Percentiles rank a stretch among this genome's conserved stretches.
Evolutionary conservation across 805 yeast species (phyloP).

Genomic region (Schizosaccharomyces octosporus): DNA sequence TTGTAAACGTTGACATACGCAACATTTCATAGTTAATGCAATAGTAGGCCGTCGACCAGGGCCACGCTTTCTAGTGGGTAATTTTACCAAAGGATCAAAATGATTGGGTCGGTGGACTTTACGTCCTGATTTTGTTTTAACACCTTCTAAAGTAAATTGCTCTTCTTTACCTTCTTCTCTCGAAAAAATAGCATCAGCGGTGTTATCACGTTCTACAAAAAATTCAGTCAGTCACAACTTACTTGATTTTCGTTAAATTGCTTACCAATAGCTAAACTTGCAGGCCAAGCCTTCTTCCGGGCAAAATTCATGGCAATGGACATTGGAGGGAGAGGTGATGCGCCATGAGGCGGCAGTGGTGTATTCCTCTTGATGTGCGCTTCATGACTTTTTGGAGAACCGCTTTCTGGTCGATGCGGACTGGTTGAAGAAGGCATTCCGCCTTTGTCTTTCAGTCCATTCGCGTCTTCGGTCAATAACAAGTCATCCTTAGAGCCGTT

Average conservation of each 20-base stretch:
- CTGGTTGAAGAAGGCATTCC: not conserved
- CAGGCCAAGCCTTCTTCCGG: not conserved
- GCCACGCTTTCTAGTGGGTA: constrained; percentile 3
- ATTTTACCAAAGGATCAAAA: constrained; percentile 6
- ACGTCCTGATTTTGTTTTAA: constrained; percentile 9
- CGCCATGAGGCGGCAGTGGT: not conserved
- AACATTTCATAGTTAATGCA: constrained; percentile 12
- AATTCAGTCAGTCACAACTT: no score
- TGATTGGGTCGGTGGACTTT: constrained; percentile 8
- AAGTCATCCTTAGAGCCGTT: not conserved
- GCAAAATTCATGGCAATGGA: not conserved
- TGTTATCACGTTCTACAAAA: not conserved
- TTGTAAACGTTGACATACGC: constrained; percentile 17
- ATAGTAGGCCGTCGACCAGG: constrained; percentile 7
- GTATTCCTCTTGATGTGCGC: not conserved
- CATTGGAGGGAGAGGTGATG: not conserved
- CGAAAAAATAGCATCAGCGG: not conserved
- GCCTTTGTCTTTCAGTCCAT: no score
- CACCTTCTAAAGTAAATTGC: constrained; percentile 6
- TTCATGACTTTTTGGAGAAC: not conserved
- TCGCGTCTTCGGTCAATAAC: no score
- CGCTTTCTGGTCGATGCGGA: not conserved
- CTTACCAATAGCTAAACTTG: not conserved
- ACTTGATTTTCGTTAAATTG: no score
- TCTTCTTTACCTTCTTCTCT: constrained; percentile 6